Percentiles rank a stretch among this genome's conserved stretches.
Conservation (phyloP, 163 green algal genomes). For the Scenedesmus sp. region DNA sequence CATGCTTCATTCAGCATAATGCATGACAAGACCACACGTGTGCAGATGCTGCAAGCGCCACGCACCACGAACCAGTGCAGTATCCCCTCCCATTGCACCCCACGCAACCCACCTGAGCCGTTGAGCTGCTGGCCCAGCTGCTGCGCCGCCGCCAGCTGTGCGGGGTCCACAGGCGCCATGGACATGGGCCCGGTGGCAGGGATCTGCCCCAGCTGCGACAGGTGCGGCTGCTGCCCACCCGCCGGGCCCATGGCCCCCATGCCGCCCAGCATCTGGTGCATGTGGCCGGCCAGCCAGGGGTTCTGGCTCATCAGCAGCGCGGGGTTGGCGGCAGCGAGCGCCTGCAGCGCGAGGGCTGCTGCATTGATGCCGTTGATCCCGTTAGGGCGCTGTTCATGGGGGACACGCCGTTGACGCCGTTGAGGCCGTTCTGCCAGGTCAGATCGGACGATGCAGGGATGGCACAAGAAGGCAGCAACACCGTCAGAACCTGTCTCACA, state of each 20-base stretch:
- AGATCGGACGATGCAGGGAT: neutral
- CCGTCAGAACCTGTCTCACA: neutral
- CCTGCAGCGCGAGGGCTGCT: conserved; percentile 47
- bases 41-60: too few relatives aligned
- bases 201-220: conserved; percentile 35
- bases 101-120: neutral
- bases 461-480: neutral
- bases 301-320: conserved; percentile 50
- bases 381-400: neutral
- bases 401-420: conserved; percentile 24
- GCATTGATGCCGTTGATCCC: conserved; percentile 51
- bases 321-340: conserved; percentile 47
- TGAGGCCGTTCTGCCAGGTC: conserved; percentile 2
- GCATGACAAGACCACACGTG: too few relatives aligned
- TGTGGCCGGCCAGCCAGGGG: conserved; percentile 50
- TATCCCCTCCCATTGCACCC: neutral
- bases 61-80: too few relatives aligned
- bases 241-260: neutral
- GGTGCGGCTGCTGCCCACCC: conserved; percentile 10
- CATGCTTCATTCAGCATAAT: neutral
- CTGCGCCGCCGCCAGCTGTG: conserved; percentile 40
- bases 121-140: conserved; percentile 51
- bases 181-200: conserved; percentile 17
- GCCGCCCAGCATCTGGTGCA: conserved; percentile 30
- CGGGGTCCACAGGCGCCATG: conserved; percentile 36